These are phyloP conservation scores for Biscogniauxia marginata DNA, from an alignment of 2,329 filamentous ascomycete species.

Conservation along the genomic window DNA sequence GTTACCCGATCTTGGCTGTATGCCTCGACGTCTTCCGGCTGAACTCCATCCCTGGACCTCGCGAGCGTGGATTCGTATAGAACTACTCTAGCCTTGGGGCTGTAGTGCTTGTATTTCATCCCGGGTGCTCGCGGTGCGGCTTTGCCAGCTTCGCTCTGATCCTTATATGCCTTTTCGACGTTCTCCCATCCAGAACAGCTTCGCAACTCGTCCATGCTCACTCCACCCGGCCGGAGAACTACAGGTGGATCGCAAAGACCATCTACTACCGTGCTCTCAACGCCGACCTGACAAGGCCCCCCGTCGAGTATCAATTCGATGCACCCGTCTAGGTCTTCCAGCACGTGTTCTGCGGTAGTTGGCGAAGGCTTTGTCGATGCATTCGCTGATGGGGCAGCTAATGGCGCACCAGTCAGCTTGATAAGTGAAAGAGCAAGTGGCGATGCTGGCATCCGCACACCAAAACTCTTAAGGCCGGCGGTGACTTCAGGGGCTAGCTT, in stretches of 20 bases:
- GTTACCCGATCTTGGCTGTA: slow-evolving; percentile 7
- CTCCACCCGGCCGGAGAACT: slow-evolving; percentile 81
- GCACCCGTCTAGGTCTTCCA: slow-evolving; percentile 76
- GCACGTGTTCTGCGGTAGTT: slow-evolving; percentile 85
- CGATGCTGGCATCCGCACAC: slow-evolving; percentile 83
- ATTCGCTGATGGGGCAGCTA: slow-evolving; percentile 93
- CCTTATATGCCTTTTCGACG: slow-evolving; percentile 75
- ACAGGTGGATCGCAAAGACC: slow-evolving; percentile 78
- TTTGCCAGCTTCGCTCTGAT: slow-evolving; percentile 65
- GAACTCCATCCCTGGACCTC: slow-evolving; percentile 36
- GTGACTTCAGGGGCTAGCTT: slow-evolving; percentile 88
- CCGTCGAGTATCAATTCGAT: slow-evolving; percentile 90
- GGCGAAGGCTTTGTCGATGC: slow-evolving; percentile 91
- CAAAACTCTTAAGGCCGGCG: slow-evolving; percentile 79
- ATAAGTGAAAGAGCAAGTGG: slow-evolving; percentile 87
- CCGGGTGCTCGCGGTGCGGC: slow-evolving; percentile 79
- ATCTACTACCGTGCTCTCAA: slow-evolving; percentile 96
- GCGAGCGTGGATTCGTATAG: slow-evolving; percentile 65
- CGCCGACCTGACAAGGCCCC: slow-evolving; percentile 80
- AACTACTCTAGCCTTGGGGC: slow-evolving; percentile 81
- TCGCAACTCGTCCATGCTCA: slow-evolving; percentile 78
- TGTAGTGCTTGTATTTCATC: slow-evolving; percentile 99
- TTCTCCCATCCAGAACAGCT: slow-evolving; percentile 76
- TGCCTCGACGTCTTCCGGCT: slow-evolving; percentile 33
- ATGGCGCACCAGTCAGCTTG: slow-evolving; percentile 69